Conservation (phyloP, 2,329 filamentous ascomycete genomes). For the Orbilia blumenaviensis region DNA sequence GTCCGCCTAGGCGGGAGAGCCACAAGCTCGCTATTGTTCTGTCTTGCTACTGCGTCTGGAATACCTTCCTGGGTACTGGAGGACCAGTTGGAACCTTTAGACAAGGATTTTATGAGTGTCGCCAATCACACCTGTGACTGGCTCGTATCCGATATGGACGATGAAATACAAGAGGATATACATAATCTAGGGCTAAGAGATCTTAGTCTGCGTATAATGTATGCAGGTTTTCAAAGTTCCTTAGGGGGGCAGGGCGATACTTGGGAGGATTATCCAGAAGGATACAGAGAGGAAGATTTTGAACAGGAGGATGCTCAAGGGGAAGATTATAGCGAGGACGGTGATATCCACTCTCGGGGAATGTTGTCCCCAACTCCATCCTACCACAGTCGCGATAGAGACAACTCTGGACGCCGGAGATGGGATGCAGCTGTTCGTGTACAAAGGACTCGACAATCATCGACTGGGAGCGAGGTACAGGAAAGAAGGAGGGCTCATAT, state of each 20-base stretch:
- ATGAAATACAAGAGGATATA: neutral
- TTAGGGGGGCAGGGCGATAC: neutral
- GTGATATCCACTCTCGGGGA: conserved; percentile 1
- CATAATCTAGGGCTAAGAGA: neutral
- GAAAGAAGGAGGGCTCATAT: neutral
- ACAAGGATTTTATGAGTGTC: neutral
- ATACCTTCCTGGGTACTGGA: conserved; percentile 7
- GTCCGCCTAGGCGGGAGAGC: conserved; percentile 4
- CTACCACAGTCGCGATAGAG: neutral
- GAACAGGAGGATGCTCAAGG: neutral
- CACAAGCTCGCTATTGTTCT: neutral
- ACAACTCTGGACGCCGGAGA: neutral
- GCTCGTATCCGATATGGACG: neutral
- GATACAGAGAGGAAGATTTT: neutral
- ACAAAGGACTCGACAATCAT: neutral
- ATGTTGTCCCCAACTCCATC: neutral
- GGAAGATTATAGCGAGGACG: neutral
- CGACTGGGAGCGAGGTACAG: neutral
- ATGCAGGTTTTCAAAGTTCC: neutral
- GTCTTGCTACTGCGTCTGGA: neutral
- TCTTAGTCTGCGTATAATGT: neutral
- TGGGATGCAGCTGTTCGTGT: neutral
- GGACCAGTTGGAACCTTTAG: conserved; percentile 6
- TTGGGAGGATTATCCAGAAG: neutral
- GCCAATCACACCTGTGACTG: neutral